Conservation (phyloP, 1,284 basidiomycete genomes). For the Inonotus obliquus region DNA sequence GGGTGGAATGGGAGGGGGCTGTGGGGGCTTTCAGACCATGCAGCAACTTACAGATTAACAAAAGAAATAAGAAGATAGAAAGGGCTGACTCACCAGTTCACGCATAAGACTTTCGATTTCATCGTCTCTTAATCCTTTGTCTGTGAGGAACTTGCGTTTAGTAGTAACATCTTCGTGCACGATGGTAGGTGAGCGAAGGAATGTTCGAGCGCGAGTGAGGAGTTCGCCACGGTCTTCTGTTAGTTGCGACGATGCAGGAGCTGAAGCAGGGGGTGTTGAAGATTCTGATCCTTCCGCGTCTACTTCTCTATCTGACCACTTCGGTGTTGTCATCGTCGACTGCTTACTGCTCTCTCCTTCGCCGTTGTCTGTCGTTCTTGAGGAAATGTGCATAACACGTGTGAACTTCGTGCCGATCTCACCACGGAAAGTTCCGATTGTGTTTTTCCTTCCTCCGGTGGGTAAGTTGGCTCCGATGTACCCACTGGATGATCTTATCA, state of each 20-base stretch:
- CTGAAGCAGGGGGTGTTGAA: background rate
- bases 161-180: conserved; percentile 48
- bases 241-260: background rate
- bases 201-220: conserved; percentile 53
- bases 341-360: background rate
- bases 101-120: conserved; percentile 61
- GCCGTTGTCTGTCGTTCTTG: background rate
- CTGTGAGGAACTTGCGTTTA: conserved; percentile 61
- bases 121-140: conserved; percentile 59
- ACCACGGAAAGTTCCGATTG: background rate
- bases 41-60: background rate
- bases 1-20: conserved; percentile 56
- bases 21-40: conserved; percentile 37
- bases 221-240: conserved; percentile 37
- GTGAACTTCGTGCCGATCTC: background rate
- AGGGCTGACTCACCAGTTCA: conserved; percentile 42
- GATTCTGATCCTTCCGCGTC: background rate
- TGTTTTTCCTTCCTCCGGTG: background rate
- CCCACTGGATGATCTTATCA: background rate
- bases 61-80: background rate
- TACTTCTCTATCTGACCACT: background rate
- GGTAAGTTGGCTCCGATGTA: background rate
- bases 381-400: background rate
- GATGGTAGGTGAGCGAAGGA: conserved; percentile 62
- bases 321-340: background rate